Evolutionary conservation across 495 filamentous ascomycete genomes (phyloP), one percentile per base, ranked within the genome.

Genomic region (Pyrenula massariospora): DNA sequence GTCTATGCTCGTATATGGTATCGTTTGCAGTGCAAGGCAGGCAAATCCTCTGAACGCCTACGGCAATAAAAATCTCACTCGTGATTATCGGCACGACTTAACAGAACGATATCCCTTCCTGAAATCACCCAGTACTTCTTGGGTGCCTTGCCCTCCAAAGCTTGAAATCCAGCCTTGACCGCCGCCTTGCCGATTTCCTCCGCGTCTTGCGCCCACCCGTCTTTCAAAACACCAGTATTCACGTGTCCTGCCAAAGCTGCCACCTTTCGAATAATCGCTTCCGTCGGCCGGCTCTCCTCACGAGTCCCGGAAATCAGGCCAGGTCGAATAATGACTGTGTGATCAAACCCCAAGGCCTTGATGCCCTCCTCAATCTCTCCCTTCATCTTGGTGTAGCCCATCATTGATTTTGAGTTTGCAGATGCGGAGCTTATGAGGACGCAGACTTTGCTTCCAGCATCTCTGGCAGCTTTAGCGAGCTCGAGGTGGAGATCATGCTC

Each of bases 361-460:
- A 91, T 74, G n/a, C 82, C 76, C 25, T 91, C 84, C 63, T 95
- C 90, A 31, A 91, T 78, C 62, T 89, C 85, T 12, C 75, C 77
- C 73, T 95, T 95, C 86, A 94, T 91, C 61, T 79, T 75, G 2
- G 69, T 52, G 64, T 92, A 90, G 0, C 81, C 74, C 2, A 81
- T 59, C 0, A 56, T 56, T 0, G 77, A 78, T 12, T 69, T 60
- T 12, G 76, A 75, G 42, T 65, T 73, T 0, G 78, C 75, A 21
- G 79, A 79, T 2, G 59, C 66, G 20, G 74, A 71, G 31, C 31
- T 72, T 42, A 89, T 74, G 56, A 91, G 77, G 1, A 89, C 84
- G 61, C 81, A 90, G 31, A 78, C 81, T 58, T 80, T 78, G 20
- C 77, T 74, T 1, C 86, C 85, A 20, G 78, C 78, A 11, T 77